Percentiles rank a stretch among this genome's conserved stretches.
Conservation (phyloP, 345 rosid genomes). For the Pugionium cornutum region DNA sequence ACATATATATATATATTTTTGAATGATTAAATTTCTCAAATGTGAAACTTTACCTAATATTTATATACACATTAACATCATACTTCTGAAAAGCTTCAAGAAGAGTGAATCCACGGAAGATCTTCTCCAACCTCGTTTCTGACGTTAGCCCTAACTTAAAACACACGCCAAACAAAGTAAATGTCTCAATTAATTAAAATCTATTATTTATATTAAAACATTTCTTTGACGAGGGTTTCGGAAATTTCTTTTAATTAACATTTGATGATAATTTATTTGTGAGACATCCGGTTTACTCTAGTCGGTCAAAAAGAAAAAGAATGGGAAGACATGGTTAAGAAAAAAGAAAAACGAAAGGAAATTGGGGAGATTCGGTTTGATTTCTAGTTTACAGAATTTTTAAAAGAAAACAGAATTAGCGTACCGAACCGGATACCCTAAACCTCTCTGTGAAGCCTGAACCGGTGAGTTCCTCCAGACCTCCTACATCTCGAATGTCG, state of each 20-base stretch:
- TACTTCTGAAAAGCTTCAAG: slow-evolving; percentile 16
- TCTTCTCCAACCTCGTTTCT: slow-evolving; percentile 49
- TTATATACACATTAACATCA: background rate
- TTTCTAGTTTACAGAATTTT: background rate
- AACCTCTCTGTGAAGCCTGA: slow-evolving; percentile 33
- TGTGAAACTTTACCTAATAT: too few species aligned
- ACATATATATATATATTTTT: too few species aligned
- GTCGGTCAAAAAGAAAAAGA: background rate
- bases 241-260: too few species aligned
- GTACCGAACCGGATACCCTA: slow-evolving; percentile 34
- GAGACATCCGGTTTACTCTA: slow-evolving; percentile 1
- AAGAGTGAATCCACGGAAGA: slow-evolving; percentile 47
- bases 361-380: background rate
- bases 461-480: slow-evolving; percentile 16
- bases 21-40: too few species aligned
- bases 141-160: slow-evolving; percentile 52
- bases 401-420: too few species aligned
- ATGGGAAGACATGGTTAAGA: background rate
- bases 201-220: background rate
- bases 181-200: slow-evolving; percentile 8
- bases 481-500: slow-evolving; percentile 12
- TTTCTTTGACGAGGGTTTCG: background rate
- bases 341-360: too few species aligned
- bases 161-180: slow-evolving; percentile 15
- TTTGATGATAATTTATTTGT: too few species aligned